Evolutionary conservation across 78 protist species (phyloP).

Genomic region (Capsaspora owczarzaki): DNA sequence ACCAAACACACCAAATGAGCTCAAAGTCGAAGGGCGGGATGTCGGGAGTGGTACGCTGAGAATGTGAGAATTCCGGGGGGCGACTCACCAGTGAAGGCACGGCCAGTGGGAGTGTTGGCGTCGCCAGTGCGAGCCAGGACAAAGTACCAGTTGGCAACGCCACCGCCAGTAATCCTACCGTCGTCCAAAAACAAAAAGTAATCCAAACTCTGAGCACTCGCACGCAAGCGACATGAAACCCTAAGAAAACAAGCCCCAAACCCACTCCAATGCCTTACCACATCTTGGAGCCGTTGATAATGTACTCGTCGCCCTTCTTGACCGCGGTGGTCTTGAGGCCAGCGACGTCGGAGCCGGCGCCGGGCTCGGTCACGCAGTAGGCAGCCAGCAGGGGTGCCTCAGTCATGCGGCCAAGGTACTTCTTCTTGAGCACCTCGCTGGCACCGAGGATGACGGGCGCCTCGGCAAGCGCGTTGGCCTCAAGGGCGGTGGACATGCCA

Average conservation of each 20-base stretch:
- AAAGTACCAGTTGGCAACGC: conserved; percentile 45
- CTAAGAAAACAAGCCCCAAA: too few species aligned
- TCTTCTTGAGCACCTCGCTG: conserved; percentile 38
- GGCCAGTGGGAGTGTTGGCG: conserved; percentile 16
- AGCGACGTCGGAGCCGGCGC: conserved; percentile 70
- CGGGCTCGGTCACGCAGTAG: conserved; percentile 66
- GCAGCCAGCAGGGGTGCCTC: conserved; percentile 11
- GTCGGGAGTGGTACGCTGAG: too few species aligned
- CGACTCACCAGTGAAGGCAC: conserved; percentile 54
- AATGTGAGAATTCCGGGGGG: too few species aligned
- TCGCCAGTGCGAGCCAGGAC: conserved; percentile 32
- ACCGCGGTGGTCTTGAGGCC: conserved; percentile 46
- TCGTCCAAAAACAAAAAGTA: too few species aligned
- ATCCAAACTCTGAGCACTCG: too few species aligned
- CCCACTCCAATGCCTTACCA: too few species aligned
- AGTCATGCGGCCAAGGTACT: conserved; percentile 41
- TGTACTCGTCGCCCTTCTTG: conserved; percentile 32
- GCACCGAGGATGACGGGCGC: conserved; percentile 41
- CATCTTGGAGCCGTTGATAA: conserved; percentile 50
- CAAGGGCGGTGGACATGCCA: conserved; percentile 34
- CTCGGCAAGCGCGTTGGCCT: conserved; percentile 41
- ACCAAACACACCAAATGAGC: neutral
- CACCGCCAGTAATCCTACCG: too few species aligned
- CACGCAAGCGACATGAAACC: too few species aligned
- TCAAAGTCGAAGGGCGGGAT: too few species aligned